phyloP scores from a whole-genome alignment of 768 basidiomycete genomes.

The Serpula lacrymans region DNA sequence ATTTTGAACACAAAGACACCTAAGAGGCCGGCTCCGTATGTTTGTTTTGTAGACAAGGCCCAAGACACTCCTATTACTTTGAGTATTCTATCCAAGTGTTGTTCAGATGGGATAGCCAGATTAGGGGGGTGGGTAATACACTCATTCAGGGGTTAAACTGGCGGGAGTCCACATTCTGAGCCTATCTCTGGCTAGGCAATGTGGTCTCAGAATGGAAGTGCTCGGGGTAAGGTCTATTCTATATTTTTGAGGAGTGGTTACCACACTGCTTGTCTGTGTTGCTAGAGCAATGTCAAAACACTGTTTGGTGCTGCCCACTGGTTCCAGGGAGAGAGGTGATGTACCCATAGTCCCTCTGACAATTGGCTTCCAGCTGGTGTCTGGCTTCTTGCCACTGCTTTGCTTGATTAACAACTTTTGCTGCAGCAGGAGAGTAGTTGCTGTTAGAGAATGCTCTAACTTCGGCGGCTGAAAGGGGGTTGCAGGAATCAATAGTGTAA shows the following conservation, averaged over 20 bases:
- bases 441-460: not conserved
- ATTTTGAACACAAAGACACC: constrained; percentile 3
- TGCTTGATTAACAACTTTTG: constrained; percentile 1
- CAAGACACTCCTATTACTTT: constrained; percentile 1
- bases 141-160: too few relatives aligned
- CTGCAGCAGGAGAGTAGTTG: constrained; percentile 2
- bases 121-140: not conserved
- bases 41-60: constrained; percentile 8
- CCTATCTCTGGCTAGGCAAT: constrained; percentile 4
- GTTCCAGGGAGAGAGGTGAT: too few relatives aligned
- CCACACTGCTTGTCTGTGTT: too few relatives aligned
- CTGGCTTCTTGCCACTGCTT: not conserved
- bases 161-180: not conserved
- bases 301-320: too few relatives aligned
- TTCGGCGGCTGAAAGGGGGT: constrained; percentile 8
- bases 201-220: constrained; percentile 3
- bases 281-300: too few relatives aligned
- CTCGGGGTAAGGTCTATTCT: not conserved
- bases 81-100: not conserved
- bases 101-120: not conserved
- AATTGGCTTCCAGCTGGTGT: too few relatives aligned
- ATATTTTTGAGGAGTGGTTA: constrained; percentile 1
- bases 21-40: constrained; percentile 16
- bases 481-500: constrained; percentile 23
- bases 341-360: too few relatives aligned